These are phyloP conservation scores for Mallotus japonicus DNA, from an alignment of 441 rosid species.

Conservation along the genomic window DNA sequence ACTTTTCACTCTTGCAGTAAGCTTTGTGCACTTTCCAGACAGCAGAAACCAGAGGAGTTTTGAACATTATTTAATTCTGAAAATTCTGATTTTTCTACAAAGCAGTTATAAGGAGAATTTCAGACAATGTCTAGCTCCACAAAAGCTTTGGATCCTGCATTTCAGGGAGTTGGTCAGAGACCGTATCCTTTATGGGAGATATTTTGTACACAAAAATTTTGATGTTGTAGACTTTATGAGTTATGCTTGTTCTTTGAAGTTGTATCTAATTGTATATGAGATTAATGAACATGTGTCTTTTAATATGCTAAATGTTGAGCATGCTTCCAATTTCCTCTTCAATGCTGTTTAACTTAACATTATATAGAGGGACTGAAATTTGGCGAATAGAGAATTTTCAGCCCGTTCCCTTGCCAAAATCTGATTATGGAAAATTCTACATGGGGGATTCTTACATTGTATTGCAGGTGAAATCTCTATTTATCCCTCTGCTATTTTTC, in stretches of 20 bases:
- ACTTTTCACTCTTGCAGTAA: constrained; percentile 23
- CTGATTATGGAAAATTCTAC: constrained; percentile 92
- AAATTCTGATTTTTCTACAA: background rate
- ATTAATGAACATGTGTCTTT: background rate
- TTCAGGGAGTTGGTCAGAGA: constrained; percentile 95
- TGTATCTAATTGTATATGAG: background rate
- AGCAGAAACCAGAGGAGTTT: constrained; percentile 25
- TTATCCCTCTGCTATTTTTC: background rate
- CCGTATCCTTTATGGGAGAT: constrained; percentile 57
- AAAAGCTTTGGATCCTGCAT: constrained; percentile 87
- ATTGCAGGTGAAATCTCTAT: constrained; percentile 57
- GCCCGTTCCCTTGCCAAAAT: constrained; percentile 77
- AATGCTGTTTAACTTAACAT: constrained; percentile 51
- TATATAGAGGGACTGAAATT: constrained; percentile 86
- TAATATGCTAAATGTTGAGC: constrained; percentile 11
- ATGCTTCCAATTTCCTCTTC: constrained; percentile 24
- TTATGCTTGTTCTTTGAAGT: constrained; percentile 6
- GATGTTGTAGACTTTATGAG: constrained; percentile 5
- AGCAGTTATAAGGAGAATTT: constrained; percentile 29
- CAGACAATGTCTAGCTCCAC: constrained; percentile 69
- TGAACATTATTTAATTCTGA: constrained; percentile 18
- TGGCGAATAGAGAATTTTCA: constrained; percentile 98
- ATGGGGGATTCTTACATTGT: constrained; percentile 91
- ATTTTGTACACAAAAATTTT: constrained; percentile 11
- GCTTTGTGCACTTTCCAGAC: constrained; percentile 26